These are phyloP conservation scores for Flueggea neowawraea DNA, from an alignment of 441 rosid genomes.

Conservation along the genomic window DNA sequence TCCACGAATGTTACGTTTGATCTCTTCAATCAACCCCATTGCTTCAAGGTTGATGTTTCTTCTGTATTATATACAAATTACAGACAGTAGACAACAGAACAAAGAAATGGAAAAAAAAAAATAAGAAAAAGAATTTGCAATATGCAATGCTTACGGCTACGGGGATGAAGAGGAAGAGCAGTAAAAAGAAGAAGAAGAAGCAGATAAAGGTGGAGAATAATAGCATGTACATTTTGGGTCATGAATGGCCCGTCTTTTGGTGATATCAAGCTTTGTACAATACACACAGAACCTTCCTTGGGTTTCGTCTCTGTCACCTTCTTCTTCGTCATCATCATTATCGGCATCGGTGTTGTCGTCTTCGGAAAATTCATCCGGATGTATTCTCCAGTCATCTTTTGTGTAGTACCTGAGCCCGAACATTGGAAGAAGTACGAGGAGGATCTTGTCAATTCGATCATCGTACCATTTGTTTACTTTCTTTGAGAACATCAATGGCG, in stretches of 20 bases:
- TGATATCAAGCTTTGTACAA: constrained; percentile 55
- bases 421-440: constrained; percentile 36
- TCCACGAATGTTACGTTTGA: neutral
- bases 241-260: constrained; percentile 39
- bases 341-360: constrained; percentile 17
- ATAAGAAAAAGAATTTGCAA: neutral
- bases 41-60: neutral
- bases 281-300: constrained; percentile 50
- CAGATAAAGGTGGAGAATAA: constrained; percentile 36
- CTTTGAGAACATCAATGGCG: constrained; percentile 32
- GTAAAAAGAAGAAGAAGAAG: constrained; percentile 35
- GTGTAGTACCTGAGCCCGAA: constrained; percentile 45
- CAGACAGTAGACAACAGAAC: neutral
- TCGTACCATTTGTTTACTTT: constrained; percentile 27
- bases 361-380: constrained; percentile 22
- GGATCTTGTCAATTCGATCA: constrained; percentile 33
- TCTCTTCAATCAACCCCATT: constrained; percentile 1
- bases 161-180: constrained; percentile 28
- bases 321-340: neutral
- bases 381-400: constrained; percentile 19
- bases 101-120: neutral
- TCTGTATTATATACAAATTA: neutral
- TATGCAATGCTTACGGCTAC: constrained; percentile 1
- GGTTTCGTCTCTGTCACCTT: constrained; percentile 12
- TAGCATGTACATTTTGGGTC: constrained; percentile 45